Evolutionary conservation across 805 yeast genomes (phyloP).

Genomic region (Starmerella tilneyi): DNA sequence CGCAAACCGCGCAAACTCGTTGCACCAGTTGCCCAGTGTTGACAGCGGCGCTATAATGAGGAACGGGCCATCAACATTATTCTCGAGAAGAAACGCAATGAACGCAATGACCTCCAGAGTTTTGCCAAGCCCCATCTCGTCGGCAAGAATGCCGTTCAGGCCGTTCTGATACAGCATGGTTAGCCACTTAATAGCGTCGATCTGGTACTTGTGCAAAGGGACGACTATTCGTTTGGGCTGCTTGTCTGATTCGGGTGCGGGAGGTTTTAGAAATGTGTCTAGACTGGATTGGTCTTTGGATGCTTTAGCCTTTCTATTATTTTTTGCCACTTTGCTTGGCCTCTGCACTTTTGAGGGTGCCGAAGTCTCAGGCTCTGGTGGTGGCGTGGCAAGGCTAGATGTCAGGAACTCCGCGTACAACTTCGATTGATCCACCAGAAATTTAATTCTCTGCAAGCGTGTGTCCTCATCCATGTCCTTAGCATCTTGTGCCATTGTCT

Average conservation of each 20-base stretch:
- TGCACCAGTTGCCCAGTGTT: constrained; percentile 75
- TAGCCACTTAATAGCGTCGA: constrained; percentile 87
- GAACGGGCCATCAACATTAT: constrained; percentile 76
- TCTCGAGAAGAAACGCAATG: constrained; percentile 62
- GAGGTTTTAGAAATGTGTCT: constrained; percentile 20
- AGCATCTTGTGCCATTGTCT: constrained; percentile 6
- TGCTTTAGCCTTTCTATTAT: not conserved
- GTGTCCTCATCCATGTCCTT: constrained; percentile 38
- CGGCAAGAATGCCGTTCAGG: constrained; percentile 87
- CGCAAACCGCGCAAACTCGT: constrained; percentile 61
- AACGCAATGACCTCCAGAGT: constrained; percentile 82
- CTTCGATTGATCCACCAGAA: constrained; percentile 76
- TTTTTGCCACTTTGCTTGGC: too few species aligned
- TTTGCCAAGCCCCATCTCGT: constrained; percentile 96
- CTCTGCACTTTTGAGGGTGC: too few species aligned
- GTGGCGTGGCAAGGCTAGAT: constrained; percentile 43
- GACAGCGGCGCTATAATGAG: constrained; percentile 89
- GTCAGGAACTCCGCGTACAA: constrained; percentile 79
- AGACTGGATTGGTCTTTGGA: constrained; percentile 6
- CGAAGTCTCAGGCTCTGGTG: not conserved
- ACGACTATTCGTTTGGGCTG: constrained; percentile 55
- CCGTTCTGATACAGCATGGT: constrained; percentile 85
- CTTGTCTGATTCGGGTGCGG: constrained; percentile 20
- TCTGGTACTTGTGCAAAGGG: constrained; percentile 66
- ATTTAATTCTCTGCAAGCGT: constrained; percentile 57